Evolutionary conservation across 345 rosid species (phyloP).

Genomic region (Eucalyptus fibrosa): DNA sequence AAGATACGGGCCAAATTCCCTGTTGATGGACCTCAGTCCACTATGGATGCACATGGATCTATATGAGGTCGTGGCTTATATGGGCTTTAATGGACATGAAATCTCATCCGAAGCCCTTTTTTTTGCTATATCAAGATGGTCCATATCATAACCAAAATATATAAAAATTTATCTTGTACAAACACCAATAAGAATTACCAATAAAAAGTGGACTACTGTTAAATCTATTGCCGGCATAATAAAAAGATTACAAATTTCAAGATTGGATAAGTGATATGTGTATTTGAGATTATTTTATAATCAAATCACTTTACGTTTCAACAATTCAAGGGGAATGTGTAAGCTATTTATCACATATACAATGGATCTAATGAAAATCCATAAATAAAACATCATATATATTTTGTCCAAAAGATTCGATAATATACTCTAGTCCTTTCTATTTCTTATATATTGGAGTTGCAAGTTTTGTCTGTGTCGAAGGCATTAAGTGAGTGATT

Average conservation of each 20-base stretch:
- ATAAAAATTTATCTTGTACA: background rate
- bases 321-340: background rate
- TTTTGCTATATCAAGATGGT: background rate
- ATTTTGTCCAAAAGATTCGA: background rate
- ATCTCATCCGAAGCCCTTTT: background rate
- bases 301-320: background rate
- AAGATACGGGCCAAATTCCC: background rate
- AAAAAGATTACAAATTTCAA: background rate
- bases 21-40: background rate
- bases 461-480: background rate
- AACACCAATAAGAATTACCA: background rate
- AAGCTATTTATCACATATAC: background rate
- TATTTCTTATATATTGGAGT: background rate
- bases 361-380: background rate
- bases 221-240: too few species aligned
- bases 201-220: background rate
- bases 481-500: background rate
- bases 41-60: background rate
- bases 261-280: background rate
- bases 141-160: background rate
- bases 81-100: background rate
- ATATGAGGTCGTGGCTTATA: background rate
- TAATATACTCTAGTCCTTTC: background rate
- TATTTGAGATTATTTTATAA: background rate
- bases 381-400: background rate